A percentile compares a stretch with the other conserved stretches of the same genome.
Conservation (phyloP, 225 moss, liverwort and hornwort species). For the Asterella californica region DNA sequence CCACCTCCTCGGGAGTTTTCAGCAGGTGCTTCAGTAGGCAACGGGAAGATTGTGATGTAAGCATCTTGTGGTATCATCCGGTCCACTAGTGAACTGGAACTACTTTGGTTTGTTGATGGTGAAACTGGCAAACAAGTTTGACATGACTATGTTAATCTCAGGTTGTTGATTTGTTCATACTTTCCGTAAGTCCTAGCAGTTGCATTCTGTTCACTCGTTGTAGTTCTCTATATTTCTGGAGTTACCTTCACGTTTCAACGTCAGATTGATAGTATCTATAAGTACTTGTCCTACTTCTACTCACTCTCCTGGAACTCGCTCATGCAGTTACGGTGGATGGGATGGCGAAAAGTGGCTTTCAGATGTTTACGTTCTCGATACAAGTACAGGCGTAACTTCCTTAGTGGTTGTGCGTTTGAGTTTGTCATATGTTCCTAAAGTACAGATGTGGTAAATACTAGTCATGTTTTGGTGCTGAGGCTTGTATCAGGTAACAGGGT, state of each 20-base stretch:
- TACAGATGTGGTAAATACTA: background rate
- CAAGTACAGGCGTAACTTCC: constrained; percentile 51
- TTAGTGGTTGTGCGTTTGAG: background rate
- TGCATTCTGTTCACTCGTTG: background rate
- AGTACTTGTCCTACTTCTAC: background rate
- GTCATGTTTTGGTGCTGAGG: background rate
- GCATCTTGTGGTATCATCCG: constrained; percentile 5
- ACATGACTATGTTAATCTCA: background rate
- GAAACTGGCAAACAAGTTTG: background rate
- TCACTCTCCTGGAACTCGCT: background rate
- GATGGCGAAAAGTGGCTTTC: constrained; percentile 94
- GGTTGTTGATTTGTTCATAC: background rate
- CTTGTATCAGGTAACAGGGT: background rate
- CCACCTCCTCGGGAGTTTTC: constrained; percentile 98
- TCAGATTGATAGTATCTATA: background rate
- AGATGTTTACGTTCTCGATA: constrained; percentile 88
- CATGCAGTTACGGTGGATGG: constrained; percentile 96
- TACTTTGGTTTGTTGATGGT: background rate
- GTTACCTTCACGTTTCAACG: background rate
- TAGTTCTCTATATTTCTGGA: background rate
- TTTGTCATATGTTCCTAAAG: background rate
- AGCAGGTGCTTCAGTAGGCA: constrained; percentile 91
- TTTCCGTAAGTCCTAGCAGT: background rate
- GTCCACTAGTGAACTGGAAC: background rate
- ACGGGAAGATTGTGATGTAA: constrained; percentile 97